Evolutionary conservation across 2,329 filamentous ascomycete species (phyloP).

Genomic region (Endocalyx cinctus): DNA sequence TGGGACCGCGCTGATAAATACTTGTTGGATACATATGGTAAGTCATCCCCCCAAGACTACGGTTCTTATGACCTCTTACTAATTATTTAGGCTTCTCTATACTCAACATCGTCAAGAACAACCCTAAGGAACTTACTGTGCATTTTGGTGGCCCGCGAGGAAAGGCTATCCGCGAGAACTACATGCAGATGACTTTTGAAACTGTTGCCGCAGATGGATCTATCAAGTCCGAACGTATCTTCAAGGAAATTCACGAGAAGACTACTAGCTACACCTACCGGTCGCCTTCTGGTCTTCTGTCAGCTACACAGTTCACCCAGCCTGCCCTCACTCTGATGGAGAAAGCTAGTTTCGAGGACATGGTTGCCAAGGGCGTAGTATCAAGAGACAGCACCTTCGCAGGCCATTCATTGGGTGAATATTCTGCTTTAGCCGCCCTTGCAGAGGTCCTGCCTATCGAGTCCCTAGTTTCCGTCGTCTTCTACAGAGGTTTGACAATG

Average conservation of each 20-base stretch:
- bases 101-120: slow-evolving; percentile 98
- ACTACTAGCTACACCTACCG: slow-evolving; percentile 96
- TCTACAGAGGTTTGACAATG: slow-evolving; percentile 98
- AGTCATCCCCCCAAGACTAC: slow-evolving; percentile 25
- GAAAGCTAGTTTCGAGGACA: slow-evolving; percentile 98
- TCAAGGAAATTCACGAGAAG: slow-evolving; percentile 92
- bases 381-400: slow-evolving; percentile 96
- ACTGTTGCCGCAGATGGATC: slow-evolving; percentile 88
- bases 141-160: slow-evolving; percentile 96
- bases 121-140: slow-evolving; percentile 96
- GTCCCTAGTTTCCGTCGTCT: slow-evolving; percentile 94
- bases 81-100: slow-evolving; percentile 73
- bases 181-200: slow-evolving; percentile 99
- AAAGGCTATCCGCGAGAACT: slow-evolving; percentile 97
- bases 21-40: slow-evolving; percentile 97
- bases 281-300: slow-evolving; percentile 89
- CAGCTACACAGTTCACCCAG: slow-evolving; percentile 97
- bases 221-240: slow-evolving; percentile 98
- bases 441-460: slow-evolving; percentile 99
- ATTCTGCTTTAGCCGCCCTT: slow-evolving; percentile 91
- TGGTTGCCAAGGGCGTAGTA: slow-evolving; percentile 94
- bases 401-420: slow-evolving; percentile 96
- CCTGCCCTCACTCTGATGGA: slow-evolving; percentile 97
- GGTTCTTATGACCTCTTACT: slow-evolving; percentile 1
- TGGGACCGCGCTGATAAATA: slow-evolving; percentile 98